phyloP scores from a whole-genome alignment of 768 basidiomycete genomes.

The Amanita phalloides region DNA sequence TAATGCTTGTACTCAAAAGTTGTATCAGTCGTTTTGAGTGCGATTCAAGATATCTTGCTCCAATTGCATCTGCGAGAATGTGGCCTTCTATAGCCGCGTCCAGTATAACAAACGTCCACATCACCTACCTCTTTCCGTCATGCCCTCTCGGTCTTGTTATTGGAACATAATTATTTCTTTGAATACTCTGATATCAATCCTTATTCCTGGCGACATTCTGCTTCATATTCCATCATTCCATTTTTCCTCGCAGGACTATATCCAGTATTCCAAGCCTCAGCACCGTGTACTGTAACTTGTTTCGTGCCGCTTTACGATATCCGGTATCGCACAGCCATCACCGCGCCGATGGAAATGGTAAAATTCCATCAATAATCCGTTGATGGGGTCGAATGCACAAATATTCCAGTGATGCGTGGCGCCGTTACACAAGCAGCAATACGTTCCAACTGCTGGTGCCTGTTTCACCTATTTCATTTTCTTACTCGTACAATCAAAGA shows the following conservation, averaged over 20 bases:
- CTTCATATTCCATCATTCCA: slow-evolving; percentile 3
- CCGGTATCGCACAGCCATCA: not conserved
- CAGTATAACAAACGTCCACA: slow-evolving; percentile 6
- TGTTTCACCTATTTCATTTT: not conserved
- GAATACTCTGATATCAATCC: not conserved
- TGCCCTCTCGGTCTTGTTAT: not conserved
- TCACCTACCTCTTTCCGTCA: not conserved
- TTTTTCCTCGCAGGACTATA: not conserved
- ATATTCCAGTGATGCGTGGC: too few relatives aligned
- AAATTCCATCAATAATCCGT: not conserved
- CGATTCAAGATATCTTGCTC: slow-evolving; percentile 82
- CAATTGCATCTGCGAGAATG: slow-evolving; percentile 83
- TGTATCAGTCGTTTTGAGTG: slow-evolving; percentile 61
- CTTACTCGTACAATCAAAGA: not conserved
- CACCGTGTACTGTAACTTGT: not conserved
- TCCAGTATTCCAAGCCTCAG: not conserved
- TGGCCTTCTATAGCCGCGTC: slow-evolving; percentile 48
- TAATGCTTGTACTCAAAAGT: not conserved
- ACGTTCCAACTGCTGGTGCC: too few relatives aligned
- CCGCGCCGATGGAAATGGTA: not conserved
- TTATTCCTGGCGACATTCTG: not conserved
- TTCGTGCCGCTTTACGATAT: not conserved
- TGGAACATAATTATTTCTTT: slow-evolving; percentile 3
- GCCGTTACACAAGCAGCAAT: too few relatives aligned
- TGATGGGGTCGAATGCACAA: not conserved